Percentiles rank a stretch among this genome's conserved stretches.
Evolutionary conservation across 768 basidiomycete species (phyloP).

Genomic region (Leccinum sublutescens): DNA sequence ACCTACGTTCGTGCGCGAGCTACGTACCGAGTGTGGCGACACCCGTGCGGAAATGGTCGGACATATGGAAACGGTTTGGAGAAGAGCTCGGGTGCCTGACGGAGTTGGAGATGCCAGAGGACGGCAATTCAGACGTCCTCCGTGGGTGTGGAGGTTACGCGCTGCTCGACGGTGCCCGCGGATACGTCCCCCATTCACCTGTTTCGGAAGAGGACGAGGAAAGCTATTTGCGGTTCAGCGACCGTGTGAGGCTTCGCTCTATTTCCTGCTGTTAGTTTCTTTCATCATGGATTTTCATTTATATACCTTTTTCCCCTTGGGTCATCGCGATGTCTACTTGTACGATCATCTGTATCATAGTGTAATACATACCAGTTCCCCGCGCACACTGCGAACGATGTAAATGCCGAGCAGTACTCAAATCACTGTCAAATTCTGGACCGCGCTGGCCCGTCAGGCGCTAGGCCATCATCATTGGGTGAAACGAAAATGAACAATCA

Average conservation of each 20-base stretch:
- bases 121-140: background rate
- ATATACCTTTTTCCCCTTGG: background rate
- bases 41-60: conserved; percentile 27
- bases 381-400: background rate
- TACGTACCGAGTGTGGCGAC: conserved; percentile 18
- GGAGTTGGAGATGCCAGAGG: conserved; percentile 16
- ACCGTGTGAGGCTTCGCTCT: conserved; percentile 14
- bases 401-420: background rate
- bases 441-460: background rate
- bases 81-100: conserved; percentile 23
- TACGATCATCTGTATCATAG: background rate
- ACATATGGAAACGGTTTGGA: conserved; percentile 26
- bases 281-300: background rate
- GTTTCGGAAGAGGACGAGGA: conserved; percentile 15
- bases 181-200: conserved; percentile 22
- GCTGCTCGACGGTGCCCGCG: conserved; percentile 19
- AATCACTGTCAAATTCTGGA: background rate
- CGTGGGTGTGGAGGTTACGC: conserved; percentile 21
- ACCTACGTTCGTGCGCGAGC: conserved; percentile 27
- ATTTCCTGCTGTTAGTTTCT: background rate
- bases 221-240: conserved; percentile 7
- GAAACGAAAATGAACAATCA: background rate
- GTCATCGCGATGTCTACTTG: background rate
- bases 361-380: background rate
- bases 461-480: background rate